Evolutionary conservation across 305 asterid genomes (phyloP).

Genomic region (Fraxinus xanthoxyloides): DNA sequence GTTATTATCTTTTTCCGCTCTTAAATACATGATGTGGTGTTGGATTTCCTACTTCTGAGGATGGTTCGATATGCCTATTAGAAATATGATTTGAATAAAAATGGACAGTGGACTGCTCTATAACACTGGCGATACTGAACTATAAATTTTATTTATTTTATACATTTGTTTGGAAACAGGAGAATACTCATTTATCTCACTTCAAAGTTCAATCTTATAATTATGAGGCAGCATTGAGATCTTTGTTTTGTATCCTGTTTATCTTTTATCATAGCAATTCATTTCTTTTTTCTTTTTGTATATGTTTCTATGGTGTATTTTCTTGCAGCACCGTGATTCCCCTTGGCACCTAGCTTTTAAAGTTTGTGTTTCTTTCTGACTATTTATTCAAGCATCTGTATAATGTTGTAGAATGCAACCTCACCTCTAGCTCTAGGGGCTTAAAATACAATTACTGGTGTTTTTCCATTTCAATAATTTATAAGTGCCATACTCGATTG

Average conservation of each 20-base stretch:
- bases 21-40: neutral
- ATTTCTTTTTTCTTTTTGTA: neutral
- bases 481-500: neutral
- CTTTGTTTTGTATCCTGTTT: neutral
- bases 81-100: neutral
- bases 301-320: neutral
- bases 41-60: neutral
- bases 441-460: neutral
- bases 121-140: neutral
- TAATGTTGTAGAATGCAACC: neutral
- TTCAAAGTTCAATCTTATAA: neutral
- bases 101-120: neutral
- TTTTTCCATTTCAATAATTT: neutral
- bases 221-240: neutral
- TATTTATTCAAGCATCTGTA: neutral
- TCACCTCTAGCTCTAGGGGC: neutral
- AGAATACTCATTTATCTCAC: neutral
- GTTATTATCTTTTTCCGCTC: neutral
- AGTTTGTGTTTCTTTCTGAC: neutral
- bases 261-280: neutral
- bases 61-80: slow-evolving; percentile 1
- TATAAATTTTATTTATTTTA: neutral
- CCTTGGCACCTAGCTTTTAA: neutral
- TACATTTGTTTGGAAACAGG: neutral
- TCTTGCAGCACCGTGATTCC: neutral